Percentiles rank a stretch among this genome's conserved stretches.
phyloP scores from a whole-genome alignment of 2,329 filamentous ascomycete species.

The Tolypocladium pustulatum region DNA sequence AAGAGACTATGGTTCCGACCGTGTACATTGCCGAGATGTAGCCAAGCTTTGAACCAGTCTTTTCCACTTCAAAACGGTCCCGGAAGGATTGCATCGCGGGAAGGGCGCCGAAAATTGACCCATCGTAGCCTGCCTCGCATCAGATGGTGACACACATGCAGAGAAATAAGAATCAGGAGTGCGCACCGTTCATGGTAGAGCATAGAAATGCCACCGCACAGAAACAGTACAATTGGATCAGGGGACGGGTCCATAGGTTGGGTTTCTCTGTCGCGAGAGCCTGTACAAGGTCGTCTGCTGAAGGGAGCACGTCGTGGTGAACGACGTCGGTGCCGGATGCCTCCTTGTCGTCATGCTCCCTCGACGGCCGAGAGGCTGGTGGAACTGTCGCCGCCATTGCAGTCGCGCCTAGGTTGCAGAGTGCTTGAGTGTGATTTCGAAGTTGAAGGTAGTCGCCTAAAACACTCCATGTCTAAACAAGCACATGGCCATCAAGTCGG shows the following conservation, averaged over 20 bases:
- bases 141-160: background rate
- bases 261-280: conserved; percentile 4
- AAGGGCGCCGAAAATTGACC: conserved; percentile 38
- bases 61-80: conserved; percentile 33
- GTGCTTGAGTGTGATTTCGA: background rate
- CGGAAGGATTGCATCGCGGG: conserved; percentile 42
- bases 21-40: conserved; percentile 39
- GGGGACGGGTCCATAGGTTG: conserved; percentile 1
- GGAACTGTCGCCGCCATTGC: background rate
- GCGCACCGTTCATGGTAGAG: conserved; percentile 8
- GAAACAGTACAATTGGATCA: conserved; percentile 6
- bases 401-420: background rate
- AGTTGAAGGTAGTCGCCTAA: background rate
- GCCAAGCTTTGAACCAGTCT: conserved; percentile 37
- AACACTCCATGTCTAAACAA: background rate
- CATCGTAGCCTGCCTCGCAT: conserved; percentile 24
- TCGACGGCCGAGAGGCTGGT: background rate
- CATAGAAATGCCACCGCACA: conserved; percentile 6
- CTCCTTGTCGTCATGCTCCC: background rate
- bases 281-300: conserved; percentile 5
- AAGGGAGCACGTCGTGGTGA: conserved; percentile 2
- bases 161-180: background rate
- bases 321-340: background rate
- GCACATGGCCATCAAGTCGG: background rate
- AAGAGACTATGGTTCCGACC: conserved; percentile 31